Conservation (phyloP, 331 rosid genomes). For the Phaseolus coccineus region DNA sequence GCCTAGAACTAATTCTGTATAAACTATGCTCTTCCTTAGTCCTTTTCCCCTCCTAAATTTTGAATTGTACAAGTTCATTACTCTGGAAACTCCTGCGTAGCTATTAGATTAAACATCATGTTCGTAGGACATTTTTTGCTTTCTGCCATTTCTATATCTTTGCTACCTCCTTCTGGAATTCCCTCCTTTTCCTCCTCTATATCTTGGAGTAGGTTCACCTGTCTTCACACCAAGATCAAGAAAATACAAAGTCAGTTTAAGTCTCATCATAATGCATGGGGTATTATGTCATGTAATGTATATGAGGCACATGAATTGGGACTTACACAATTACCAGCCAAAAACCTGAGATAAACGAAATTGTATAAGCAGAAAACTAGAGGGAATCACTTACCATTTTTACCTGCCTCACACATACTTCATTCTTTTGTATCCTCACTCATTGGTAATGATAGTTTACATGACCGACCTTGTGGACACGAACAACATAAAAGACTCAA, state of each 20-base stretch:
- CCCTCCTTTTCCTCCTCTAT: conserved; percentile 50
- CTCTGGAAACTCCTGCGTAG: conserved; percentile 51
- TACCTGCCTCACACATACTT: conserved; percentile 44
- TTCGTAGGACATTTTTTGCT: conserved; percentile 58
- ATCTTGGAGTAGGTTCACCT: conserved; percentile 56
- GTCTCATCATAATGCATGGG: neutral
- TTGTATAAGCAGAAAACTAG: conserved; percentile 3
- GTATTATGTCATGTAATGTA: conserved; percentile 19
- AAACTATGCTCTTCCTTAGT: conserved; percentile 16
- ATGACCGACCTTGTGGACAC: conserved; percentile 48
- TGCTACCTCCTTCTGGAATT: conserved; percentile 53
- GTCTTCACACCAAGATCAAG: conserved; percentile 54
- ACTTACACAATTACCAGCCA: conserved; percentile 17
- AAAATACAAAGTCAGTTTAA: conserved; percentile 13
- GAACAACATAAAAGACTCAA: conserved; percentile 32
- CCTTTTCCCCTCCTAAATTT: neutral
- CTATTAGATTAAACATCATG: conserved; percentile 58
- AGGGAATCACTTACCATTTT: conserved; percentile 46
- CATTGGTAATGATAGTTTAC: conserved; percentile 50
- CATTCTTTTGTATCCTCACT: conserved; percentile 49
- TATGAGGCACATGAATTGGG: neutral
- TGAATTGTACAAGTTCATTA: conserved; percentile 32
- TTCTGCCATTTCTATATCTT: conserved; percentile 52
- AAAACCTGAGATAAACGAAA: neutral
- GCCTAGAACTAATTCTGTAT: conserved; percentile 13